Evolutionary conservation across 2,329 filamentous ascomycete genomes (phyloP).

Genomic region (Xylaria sp.): DNA sequence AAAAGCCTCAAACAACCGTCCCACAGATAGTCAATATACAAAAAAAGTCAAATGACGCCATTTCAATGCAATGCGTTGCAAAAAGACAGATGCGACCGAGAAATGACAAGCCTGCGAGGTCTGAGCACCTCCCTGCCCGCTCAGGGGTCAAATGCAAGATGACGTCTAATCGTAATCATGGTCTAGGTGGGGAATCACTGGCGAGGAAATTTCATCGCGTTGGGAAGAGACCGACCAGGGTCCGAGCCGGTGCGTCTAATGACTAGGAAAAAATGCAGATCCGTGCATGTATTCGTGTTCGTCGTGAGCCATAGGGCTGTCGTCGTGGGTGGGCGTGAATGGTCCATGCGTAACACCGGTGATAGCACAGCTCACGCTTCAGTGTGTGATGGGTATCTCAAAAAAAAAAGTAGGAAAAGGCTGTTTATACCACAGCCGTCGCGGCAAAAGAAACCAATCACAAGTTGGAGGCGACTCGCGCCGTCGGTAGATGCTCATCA

Average conservation of each 20-base stretch:
- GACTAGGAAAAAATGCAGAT: conserved; percentile 14
- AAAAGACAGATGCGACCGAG: conserved; percentile 10
- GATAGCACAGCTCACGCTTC: conserved; percentile 34
- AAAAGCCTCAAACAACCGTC: neutral
- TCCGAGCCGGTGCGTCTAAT: conserved; percentile 21
- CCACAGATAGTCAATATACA: neutral
- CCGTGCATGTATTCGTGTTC: conserved; percentile 17
- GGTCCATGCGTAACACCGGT: conserved; percentile 12
- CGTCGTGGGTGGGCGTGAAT: neutral
- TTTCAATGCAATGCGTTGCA: conserved; percentile 23
- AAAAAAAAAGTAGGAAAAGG: conserved; percentile 6
- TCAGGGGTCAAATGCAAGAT: conserved; percentile 21
- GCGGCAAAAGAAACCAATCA: neutral
- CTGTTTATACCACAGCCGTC: conserved; percentile 5
- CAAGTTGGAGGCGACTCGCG: neutral
- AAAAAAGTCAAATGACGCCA: conserved; percentile 21
- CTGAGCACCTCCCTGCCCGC: neutral
- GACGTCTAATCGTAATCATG: conserved; percentile 36
- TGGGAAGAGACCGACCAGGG: neutral
- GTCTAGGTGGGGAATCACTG: conserved; percentile 13
- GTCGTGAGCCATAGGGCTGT: conserved; percentile 8
- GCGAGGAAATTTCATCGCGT: neutral
- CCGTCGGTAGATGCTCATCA: conserved; percentile 19
- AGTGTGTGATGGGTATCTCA: conserved; percentile 46
- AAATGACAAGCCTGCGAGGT: conserved; percentile 5